Percentiles rank a stretch among this genome's conserved stretches.
phyloP scores from a whole-genome alignment of 805 yeast genomes.

The Metschnikowia kofuensis region DNA sequence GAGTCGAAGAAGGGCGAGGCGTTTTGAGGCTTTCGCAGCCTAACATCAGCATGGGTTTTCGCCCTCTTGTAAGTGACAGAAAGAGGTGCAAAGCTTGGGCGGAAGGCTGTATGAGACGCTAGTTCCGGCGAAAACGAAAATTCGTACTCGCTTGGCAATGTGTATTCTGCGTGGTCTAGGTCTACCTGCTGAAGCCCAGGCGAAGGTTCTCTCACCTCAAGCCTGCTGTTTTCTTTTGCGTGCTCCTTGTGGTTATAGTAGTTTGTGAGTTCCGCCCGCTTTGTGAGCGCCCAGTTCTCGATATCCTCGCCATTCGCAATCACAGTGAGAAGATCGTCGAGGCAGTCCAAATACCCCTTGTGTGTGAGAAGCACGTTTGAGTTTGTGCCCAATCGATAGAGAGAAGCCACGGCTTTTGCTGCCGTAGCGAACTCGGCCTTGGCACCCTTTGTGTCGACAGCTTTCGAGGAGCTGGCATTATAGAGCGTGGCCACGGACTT shows the following conservation, averaged over 20 bases:
- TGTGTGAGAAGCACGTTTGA: slow-evolving; percentile 46
- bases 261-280: slow-evolving; percentile 40
- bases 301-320: slow-evolving; percentile 43
- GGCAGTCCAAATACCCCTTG: slow-evolving; percentile 60
- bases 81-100: slow-evolving; percentile 36
- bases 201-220: background rate
- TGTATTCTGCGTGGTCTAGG: slow-evolving; percentile 2
- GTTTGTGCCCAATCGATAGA: slow-evolving; percentile 59
- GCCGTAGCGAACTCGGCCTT: slow-evolving; percentile 37
- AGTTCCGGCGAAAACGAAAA: slow-evolving; percentile 31
- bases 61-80: slow-evolving; percentile 31
- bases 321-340: slow-evolving; percentile 51
- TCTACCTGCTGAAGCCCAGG: slow-evolving; percentile 2
- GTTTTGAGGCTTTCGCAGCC: slow-evolving; percentile 3
- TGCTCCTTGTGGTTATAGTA: slow-evolving; percentile 13
- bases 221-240: background rate
- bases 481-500: slow-evolving; percentile 59
- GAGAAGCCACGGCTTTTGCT: slow-evolving; percentile 44
- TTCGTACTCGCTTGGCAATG: slow-evolving; percentile 27
- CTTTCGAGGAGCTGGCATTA: slow-evolving; percentile 16
- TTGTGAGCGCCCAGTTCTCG: slow-evolving; percentile 52
- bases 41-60: slow-evolving; percentile 9
- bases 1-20: background rate
- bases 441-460: slow-evolving; percentile 1
- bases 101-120: slow-evolving; percentile 27